Conservation (phyloP, 1,284 basidiomycete species). For the Fomitopsis pinicola region DNA sequence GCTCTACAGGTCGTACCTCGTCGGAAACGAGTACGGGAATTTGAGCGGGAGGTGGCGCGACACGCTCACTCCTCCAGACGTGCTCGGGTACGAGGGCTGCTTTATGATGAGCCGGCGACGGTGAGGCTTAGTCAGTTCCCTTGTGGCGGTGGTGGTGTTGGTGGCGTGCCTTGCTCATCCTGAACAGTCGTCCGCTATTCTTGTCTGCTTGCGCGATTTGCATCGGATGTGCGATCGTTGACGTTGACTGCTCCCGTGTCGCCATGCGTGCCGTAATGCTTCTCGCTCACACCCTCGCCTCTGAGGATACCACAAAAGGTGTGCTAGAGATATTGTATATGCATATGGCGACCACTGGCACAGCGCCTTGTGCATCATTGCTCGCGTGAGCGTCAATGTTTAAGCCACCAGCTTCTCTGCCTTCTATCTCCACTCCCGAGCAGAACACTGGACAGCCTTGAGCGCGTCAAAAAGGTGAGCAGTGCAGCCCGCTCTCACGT, state of each 20-base stretch:
- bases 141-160: not conserved
- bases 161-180: not conserved
- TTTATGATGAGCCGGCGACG: constrained; percentile 65
- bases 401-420: no score
- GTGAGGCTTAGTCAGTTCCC: constrained; percentile 4
- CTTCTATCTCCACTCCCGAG: not conserved
- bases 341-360: no score
- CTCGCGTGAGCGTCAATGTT: no score
- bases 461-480: not conserved
- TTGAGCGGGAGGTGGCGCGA: constrained; percentile 75
- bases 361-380: no score
- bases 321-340: no score
- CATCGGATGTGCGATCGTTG: not conserved
- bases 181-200: not conserved
- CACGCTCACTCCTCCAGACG: constrained; percentile 51
- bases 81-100: constrained; percentile 70
- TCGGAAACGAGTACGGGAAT: constrained; percentile 59
- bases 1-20: constrained; percentile 73
- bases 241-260: not conserved
- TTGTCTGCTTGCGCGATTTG: not conserved
- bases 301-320: not conserved
- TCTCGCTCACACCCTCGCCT: not conserved
- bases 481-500: not conserved
- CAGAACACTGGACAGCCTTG: not conserved
- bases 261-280: not conserved